These are phyloP conservation scores for Fraxinus xanthoxyloides DNA, from an alignment of 305 asterid genomes.

Conservation along the genomic window DNA sequence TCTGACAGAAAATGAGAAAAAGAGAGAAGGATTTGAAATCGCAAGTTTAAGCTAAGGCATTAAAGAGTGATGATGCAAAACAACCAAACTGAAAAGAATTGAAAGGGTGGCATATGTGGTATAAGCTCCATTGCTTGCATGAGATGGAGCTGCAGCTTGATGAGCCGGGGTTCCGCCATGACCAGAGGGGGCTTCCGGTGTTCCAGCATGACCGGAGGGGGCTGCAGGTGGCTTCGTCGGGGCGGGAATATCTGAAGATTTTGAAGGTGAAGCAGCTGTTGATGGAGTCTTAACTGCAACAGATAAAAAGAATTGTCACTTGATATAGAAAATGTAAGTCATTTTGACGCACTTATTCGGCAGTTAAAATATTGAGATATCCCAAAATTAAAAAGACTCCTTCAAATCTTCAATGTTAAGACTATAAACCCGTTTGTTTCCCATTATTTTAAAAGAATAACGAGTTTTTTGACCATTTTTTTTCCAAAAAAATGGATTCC, in stretches of 20 bases:
- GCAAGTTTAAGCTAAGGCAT: background rate
- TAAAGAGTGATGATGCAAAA: background rate
- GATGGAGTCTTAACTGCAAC: background rate
- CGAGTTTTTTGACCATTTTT: too few relatives aligned
- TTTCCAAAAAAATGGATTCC: too few relatives aligned
- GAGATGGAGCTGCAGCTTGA: conserved; percentile 10
- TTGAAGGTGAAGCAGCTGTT: conserved; percentile 10
- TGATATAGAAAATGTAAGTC: background rate
- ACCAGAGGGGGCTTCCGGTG: background rate
- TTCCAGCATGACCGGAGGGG: background rate
- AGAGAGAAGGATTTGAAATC: background rate
- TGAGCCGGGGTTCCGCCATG: background rate
- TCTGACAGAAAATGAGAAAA: background rate
- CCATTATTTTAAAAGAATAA: too few relatives aligned
- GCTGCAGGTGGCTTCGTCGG: background rate
- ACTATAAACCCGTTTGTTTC: too few relatives aligned
- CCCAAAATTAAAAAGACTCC: background rate
- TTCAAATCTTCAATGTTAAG: background rate
- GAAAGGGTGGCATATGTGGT: conserved; percentile 10
- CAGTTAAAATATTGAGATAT: background rate
- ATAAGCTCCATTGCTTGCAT: conserved; percentile 1
- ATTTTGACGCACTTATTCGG: conserved; percentile 14
- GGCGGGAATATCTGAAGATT: conserved; percentile 8
- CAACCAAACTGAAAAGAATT: background rate
- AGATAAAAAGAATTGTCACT: background rate